Percentiles rank a stretch among this genome's conserved stretches.
phyloP scores from a whole-genome alignment of 2,329 filamentous ascomycete genomes.

The Cladosporium oxysporum region DNA sequence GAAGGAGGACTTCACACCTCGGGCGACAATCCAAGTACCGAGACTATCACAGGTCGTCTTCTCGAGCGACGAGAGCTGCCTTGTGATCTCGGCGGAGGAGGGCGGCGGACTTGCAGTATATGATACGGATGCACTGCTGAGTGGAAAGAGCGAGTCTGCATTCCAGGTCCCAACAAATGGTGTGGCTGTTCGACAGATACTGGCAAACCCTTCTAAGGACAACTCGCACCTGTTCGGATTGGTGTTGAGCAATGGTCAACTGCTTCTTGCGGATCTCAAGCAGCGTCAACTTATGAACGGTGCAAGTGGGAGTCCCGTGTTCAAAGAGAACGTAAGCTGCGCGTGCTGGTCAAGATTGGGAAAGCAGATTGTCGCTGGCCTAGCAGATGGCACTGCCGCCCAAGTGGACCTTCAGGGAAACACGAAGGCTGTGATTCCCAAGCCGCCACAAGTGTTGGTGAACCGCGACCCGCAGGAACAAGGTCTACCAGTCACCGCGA shows the following conservation, averaged over 20 bases:
- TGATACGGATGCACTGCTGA: constrained; percentile 67
- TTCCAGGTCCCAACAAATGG: constrained; percentile 78
- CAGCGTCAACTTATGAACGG: constrained; percentile 60
- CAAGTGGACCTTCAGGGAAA: constrained; percentile 84
- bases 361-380: constrained; percentile 87
- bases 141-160: constrained; percentile 65
- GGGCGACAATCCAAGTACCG: constrained; percentile 71
- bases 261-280: constrained; percentile 81
- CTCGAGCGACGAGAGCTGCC: constrained; percentile 80
- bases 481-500: constrained; percentile 47
- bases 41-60: constrained; percentile 88
- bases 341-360: constrained; percentile 90
- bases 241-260: constrained; percentile 75
- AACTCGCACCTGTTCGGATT: constrained; percentile 72
- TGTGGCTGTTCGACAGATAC: constrained; percentile 69
- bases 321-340: constrained; percentile 77
- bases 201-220: constrained; percentile 70
- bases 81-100: constrained; percentile 79
- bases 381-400: constrained; percentile 74
- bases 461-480: constrained; percentile 43
- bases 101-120: constrained; percentile 84
- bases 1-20: constrained; percentile 63
- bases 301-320: constrained; percentile 59
- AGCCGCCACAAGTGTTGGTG: constrained; percentile 63
- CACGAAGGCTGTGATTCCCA: constrained; percentile 75